Evolutionary conservation across 2,329 filamentous ascomycete species (phyloP).

Genomic region (Thermothelomyces thermophilus): DNA sequence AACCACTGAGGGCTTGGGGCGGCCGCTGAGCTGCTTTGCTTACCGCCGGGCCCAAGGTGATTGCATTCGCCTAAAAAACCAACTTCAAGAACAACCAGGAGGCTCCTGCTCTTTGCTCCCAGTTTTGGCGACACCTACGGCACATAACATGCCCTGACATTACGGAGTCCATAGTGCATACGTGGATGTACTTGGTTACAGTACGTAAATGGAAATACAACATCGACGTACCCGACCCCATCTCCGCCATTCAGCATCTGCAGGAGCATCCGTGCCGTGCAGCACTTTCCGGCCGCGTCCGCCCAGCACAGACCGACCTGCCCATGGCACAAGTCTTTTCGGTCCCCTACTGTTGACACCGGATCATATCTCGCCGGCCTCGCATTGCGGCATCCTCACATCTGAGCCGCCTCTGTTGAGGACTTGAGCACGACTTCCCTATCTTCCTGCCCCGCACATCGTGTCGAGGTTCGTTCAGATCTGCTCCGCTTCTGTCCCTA

Average conservation of each 20-base stretch:
- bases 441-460: conserved; percentile 4
- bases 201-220: background rate
- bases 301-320: conserved; percentile 22
- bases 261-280: conserved; percentile 15
- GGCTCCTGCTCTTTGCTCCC: background rate
- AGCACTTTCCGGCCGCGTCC: conserved; percentile 13
- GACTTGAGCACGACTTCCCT: conserved; percentile 10
- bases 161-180: too few species aligned
- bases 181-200: background rate
- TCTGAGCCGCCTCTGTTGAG: background rate
- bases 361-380: conserved; percentile 15
- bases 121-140: background rate
- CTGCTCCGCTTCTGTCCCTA: conserved; percentile 4
- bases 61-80: background rate
- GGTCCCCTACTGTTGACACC: conserved; percentile 13
- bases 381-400: conserved; percentile 3
- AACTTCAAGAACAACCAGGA: background rate
- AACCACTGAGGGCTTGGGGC: background rate
- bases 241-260: conserved; percentile 12
- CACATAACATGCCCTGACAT: too few species aligned
- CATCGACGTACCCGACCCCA: background rate
- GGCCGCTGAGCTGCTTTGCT: conserved; percentile 6
- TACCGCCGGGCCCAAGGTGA: conserved; percentile 11
- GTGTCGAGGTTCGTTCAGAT: conserved; percentile 8
- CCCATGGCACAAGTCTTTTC: conserved; percentile 14